phyloP scores from a whole-genome alignment of 148 eudicot species.

The Suaeda aralocaspica region DNA sequence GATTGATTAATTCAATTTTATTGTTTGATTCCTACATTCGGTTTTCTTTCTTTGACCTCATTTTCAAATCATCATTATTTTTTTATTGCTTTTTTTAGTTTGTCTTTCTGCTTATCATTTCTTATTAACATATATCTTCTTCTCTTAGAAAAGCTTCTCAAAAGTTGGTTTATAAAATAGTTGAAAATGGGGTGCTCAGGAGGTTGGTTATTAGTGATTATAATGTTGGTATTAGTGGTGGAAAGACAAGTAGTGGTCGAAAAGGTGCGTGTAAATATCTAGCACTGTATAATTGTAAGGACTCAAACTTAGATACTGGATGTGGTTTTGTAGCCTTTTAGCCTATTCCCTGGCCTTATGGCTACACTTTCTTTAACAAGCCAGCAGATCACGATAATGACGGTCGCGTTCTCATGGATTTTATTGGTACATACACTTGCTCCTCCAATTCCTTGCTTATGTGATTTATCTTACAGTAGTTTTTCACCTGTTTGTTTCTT shows the following conservation, averaged over 20 bases:
- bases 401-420: constrained; percentile 40
- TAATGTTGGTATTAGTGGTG: not conserved
- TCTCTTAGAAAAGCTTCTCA: too few relatives aligned
- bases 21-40: too few relatives aligned
- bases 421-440: constrained; percentile 26
- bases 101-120: too few relatives aligned
- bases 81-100: too few relatives aligned
- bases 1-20: too few relatives aligned
- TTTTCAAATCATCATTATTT: too few relatives aligned
- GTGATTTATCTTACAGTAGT: not conserved
- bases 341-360: constrained; percentile 36
- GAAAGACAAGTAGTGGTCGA: not conserved
- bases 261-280: constrained; percentile 26
- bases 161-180: too few relatives aligned
- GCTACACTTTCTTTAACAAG: constrained; percentile 38
- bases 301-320: constrained; percentile 43
- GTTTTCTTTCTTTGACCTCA: too few relatives aligned
- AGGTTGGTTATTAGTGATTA: not conserved
- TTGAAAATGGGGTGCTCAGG: not conserved
- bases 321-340: constrained; percentile 36
- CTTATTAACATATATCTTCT: too few relatives aligned
- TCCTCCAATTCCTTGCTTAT: not conserved
- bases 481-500: not conserved
- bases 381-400: constrained; percentile 31
- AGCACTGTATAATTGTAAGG: constrained; percentile 38